Percentiles rank a stretch among this genome's conserved stretches.
These are phyloP conservation scores for Backusella macrospora DNA, from an alignment of 192 early-diverging fungal species.

Conservation along the genomic window DNA sequence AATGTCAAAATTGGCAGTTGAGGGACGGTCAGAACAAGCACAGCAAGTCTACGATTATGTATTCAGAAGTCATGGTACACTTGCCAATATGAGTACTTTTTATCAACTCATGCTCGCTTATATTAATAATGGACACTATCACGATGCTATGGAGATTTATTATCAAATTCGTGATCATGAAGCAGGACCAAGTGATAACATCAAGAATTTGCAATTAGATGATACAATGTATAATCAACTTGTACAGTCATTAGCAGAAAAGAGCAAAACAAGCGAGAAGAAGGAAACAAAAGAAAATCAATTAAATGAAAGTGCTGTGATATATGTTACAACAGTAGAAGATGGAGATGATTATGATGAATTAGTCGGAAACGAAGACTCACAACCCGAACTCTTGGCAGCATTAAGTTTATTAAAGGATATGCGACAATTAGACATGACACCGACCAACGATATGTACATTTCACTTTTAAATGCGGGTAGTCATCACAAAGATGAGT, in stretches of 20 bases:
- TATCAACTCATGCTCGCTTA: slow-evolving; percentile 21
- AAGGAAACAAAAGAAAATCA: background rate
- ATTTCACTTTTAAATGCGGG: slow-evolving; percentile 8
- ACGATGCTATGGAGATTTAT: slow-evolving; percentile 35
- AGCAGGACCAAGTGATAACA: background rate
- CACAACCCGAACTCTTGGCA: slow-evolving; percentile 1
- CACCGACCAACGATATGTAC: slow-evolving; percentile 4
- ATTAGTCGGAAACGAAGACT: background rate
- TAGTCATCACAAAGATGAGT: background rate
- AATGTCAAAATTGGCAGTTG: slow-evolving; percentile 2
- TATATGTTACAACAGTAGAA: slow-evolving; percentile 21
- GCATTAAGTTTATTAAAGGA: slow-evolving; percentile 28
- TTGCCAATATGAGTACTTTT: slow-evolving; percentile 17
- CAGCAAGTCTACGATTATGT: slow-evolving; percentile 16
- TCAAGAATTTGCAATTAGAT: background rate
- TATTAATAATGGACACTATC: slow-evolving; percentile 3
- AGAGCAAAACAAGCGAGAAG: slow-evolving; percentile 8
- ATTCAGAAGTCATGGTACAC: background rate
- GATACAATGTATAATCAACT: background rate
- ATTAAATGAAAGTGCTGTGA: background rate
- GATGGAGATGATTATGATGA: background rate
- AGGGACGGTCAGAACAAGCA: slow-evolving; percentile 15
- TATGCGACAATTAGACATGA: slow-evolving; percentile 26
- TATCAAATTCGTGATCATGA: slow-evolving; percentile 26
- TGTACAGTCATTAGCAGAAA: background rate